Evolutionary conservation across 129 eudicot species (phyloP), one percentile per base, ranked within the genome.

Genomic region (Oenanthe sinensis): DNA sequence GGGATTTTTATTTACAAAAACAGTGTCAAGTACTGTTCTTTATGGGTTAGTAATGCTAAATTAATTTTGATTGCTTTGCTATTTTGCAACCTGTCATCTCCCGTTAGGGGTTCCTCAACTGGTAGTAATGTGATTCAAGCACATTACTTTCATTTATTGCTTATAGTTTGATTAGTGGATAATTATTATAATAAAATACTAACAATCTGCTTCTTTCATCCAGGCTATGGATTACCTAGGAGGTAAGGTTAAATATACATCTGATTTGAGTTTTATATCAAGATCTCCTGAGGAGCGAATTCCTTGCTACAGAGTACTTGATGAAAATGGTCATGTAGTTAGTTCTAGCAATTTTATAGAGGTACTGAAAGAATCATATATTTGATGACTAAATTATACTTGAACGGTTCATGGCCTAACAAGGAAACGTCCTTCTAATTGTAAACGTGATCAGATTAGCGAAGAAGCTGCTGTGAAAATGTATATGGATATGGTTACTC

Each of bases 401-500:
- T 26, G 19, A 22, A 54, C 7, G 24, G 28, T 28, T 49, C 24
- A 67, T 43, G 19, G 49, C 45, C 11, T 68, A 79, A 42, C 46
- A 13, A 47, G 44, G 17, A 78, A 74, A 37, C 48, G 48, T 47
- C 54, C 47, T 63, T 81, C 6, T 68, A 67, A 42, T 19, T 16
- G 37, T 72, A 24, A 76, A 52, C 72, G 30, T 82, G 15, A 80
- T 78, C 85, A 94, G 98, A 84, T 95, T 44, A 81, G 77, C 75
- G 84, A 87, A 82, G 97, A 91, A 76, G 77, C 84, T 75, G 92
- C 92, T 10, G 77, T 91, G 54, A 95, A 91, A 79, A 91, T 95
- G 91, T 95, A 95, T 74, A 82, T 36, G 13, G 75, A 90, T 55
- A 95, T 95, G 98, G 92, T 87, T 28, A 91, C 87, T 28, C 93